Evolutionary conservation across 495 filamentous ascomycete species (phyloP), one percentile per base, ranked within the genome.

Genomic region (Lindgomyces ingoldianus): DNA sequence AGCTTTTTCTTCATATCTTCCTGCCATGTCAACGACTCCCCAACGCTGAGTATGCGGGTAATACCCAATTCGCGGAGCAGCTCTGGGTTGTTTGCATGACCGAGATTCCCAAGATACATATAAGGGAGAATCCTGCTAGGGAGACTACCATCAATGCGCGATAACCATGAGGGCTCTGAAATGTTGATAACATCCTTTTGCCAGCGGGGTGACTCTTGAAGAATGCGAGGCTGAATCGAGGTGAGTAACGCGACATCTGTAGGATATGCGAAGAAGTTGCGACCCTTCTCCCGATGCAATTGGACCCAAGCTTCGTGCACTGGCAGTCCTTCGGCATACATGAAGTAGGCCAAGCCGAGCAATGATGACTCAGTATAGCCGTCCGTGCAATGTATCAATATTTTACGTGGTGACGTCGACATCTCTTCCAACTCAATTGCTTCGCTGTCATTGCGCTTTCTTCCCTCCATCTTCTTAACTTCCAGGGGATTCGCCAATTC

Each of bases 211-310:
- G 76, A 78, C 56, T 82, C 83, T 54, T 84, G 81, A 42, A 90
- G 72, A 18, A 98, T 80, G 33, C 89, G 86, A 19, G 83, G 81
- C 65, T 94, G 89, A 42, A 96, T 85, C 19, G 83, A 83, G 0
- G 83, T 83, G 18, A 98, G 76, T 18, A 96, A 83, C 3, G 85
- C 81, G 27, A 96, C 90, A 71, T 98, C 94, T 0, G 89, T 90
- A 1, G 89, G 87, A 67, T 98, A 98, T 0, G 94, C 90, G 69
- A 98, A 98, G 78, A 97, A 96, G 73, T 98, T 98, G 51, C 94
- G 88, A 44, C 85, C 80, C 76, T 89, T 90, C 0, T 85, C 81
- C 14, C 85, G 85, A 69, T 98, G 94, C 41, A 98, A 78, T 60
- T 85, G 80, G 16, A 97, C 80, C 93, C 93, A 97, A 18, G 94